phyloP scores from a whole-genome alignment of 164 flowering plant species.

The Umbilicus rupestris region DNA sequence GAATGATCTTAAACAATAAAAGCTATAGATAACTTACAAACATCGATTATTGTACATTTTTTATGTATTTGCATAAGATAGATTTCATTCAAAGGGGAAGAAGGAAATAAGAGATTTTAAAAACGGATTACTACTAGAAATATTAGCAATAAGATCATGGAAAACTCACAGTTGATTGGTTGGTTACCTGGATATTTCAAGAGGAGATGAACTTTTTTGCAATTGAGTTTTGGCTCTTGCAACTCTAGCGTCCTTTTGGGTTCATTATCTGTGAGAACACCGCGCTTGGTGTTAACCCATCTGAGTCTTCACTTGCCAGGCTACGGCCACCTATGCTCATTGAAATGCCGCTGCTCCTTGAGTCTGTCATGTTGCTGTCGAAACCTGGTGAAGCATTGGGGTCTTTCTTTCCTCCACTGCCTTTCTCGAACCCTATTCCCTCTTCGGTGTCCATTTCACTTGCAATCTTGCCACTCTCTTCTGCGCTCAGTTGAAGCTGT shows the following conservation, averaged over 20 bases:
- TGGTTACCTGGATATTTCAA: constrained; percentile 1
- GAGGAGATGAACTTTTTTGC: background rate
- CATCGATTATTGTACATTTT: constrained; percentile 14
- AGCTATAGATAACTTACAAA: background rate
- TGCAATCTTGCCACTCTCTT: constrained; percentile 44
- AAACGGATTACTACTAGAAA: background rate
- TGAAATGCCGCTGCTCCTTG: constrained; percentile 69
- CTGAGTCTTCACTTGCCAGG: constrained; percentile 78
- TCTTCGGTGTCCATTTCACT: constrained; percentile 31
- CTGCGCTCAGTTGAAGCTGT: constrained; percentile 73
- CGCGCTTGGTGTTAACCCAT: constrained; percentile 81
- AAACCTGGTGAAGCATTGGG: constrained; percentile 26
- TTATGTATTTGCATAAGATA: constrained; percentile 8
- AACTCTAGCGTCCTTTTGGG: constrained; percentile 62
- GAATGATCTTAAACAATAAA: background rate
- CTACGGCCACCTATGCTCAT: constrained; percentile 82
- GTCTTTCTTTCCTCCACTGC: constrained; percentile 45
- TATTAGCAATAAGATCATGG: background rate
- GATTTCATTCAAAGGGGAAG: background rate
- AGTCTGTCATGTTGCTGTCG: constrained; percentile 47
- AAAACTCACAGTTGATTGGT: background rate
- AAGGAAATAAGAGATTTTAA: background rate
- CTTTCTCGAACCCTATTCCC: constrained; percentile 18
- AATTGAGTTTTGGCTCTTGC: too few relatives aligned
- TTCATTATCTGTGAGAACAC: constrained; percentile 94